Conservation (phyloP, 208 protist genomes). For the Leishmania martiniquensis region DNA sequence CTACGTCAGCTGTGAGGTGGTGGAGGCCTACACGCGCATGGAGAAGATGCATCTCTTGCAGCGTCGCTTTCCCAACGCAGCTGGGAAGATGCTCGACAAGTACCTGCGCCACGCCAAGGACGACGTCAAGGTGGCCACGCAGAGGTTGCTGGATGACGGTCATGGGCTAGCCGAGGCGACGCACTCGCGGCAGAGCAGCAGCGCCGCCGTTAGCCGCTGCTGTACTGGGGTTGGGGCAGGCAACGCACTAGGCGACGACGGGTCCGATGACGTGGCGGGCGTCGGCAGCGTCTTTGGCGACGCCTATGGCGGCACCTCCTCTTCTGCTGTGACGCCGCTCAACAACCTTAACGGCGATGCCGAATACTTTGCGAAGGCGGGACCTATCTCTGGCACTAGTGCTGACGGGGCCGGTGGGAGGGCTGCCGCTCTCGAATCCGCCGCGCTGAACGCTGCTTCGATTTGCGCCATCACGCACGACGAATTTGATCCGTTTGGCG, state of each 20-base stretch:
- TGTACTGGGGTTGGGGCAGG: not conserved
- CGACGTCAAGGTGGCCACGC: slow-evolving; percentile 33
- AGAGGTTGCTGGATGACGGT: slow-evolving; percentile 32
- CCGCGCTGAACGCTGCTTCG: not conserved
- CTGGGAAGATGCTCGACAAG: slow-evolving; percentile 14
- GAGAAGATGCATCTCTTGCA: slow-evolving; percentile 37
- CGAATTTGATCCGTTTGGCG: slow-evolving; percentile 47
- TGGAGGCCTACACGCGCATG: slow-evolving; percentile 39
- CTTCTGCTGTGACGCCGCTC: not conserved
- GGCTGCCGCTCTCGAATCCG: not conserved
- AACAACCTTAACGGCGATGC: not conserved
- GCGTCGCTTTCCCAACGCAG: slow-evolving; percentile 42
- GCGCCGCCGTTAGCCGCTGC: not conserved
- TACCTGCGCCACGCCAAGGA: slow-evolving; percentile 25
- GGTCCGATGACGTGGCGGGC: slow-evolving; percentile 14
- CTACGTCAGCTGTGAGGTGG: slow-evolving; percentile 52
- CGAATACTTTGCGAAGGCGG: not conserved
- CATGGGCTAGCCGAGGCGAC: slow-evolving; percentile 6
- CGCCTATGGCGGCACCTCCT: slow-evolving; percentile 4
- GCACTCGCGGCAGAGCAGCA: slow-evolving; percentile 27
- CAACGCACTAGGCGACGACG: slow-evolving; percentile 10
- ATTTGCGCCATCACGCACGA: slow-evolving; percentile 22
- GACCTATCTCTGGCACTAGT: not conserved
- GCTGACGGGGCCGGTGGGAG: not conserved
- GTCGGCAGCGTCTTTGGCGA: slow-evolving; percentile 5